Conservation (phyloP, 768 basidiomycete species). For the Kwoniella mangroviensis region DNA sequence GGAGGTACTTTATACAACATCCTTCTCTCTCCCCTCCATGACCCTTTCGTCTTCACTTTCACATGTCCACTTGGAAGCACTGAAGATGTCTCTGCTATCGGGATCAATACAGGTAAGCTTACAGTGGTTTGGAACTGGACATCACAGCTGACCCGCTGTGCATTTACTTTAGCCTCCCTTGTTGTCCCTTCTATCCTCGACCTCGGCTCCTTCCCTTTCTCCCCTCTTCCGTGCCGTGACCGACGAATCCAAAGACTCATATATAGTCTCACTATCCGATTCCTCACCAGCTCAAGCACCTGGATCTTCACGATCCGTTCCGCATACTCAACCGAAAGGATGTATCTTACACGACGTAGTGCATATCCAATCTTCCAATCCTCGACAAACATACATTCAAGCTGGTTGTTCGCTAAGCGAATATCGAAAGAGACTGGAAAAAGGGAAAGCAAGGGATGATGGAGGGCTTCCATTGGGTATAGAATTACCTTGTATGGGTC, state of each 20-base stretch:
- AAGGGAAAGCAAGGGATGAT: constrained; percentile 20
- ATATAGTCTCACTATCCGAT: constrained; percentile 38
- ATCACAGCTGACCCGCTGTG: neutral
- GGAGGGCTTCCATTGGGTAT: constrained; percentile 37
- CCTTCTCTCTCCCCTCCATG: too few relatives aligned
- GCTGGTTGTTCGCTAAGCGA: constrained; percentile 31
- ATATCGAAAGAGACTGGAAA: constrained; percentile 5
- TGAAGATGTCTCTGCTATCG: constrained; percentile 10
- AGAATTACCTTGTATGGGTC: constrained; percentile 38
- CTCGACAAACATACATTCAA: constrained; percentile 47
- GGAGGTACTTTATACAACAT: too few relatives aligned
- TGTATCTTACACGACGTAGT: constrained; percentile 36
- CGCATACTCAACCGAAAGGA: constrained; percentile 17
- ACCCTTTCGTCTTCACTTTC: too few relatives aligned
- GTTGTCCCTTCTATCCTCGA: constrained; percentile 49
- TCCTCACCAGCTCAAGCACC: neutral
- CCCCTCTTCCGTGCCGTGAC: constrained; percentile 38
- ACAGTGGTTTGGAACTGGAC: too few relatives aligned
- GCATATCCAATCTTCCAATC: constrained; percentile 49
- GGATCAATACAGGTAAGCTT: constrained; percentile 16
- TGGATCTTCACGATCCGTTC: constrained; percentile 2
- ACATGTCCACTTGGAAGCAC: too few relatives aligned
- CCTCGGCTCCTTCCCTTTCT: constrained; percentile 44
- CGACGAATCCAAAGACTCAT: constrained; percentile 31
- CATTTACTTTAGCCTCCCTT: constrained; percentile 40